Evolutionary conservation across 179 eudicot genomes (phyloP).

Genomic region (Actinidia arguta): DNA sequence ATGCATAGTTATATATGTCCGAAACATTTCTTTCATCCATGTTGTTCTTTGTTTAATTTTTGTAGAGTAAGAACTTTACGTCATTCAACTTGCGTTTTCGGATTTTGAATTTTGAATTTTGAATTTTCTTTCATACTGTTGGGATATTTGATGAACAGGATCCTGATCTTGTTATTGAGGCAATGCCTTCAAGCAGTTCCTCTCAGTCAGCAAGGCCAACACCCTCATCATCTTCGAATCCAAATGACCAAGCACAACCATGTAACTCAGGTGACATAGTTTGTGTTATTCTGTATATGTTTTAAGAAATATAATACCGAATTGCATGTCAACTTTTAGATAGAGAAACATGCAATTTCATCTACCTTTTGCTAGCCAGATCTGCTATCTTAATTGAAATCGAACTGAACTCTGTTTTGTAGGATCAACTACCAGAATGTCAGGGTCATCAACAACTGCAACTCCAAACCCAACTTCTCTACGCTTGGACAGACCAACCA

Average conservation of each 20-base stretch:
- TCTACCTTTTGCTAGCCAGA: not conserved
- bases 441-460: slow-evolving; percentile 57
- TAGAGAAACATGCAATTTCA: not conserved
- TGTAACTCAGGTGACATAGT: slow-evolving; percentile 15
- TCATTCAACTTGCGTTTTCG: not conserved
- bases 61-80: not conserved
- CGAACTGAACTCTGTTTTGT: slow-evolving; percentile 10
- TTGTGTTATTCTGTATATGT: not conserved
- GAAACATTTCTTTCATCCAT: not conserved
- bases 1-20: not conserved
- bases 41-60: slow-evolving; percentile 1
- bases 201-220: slow-evolving; percentile 24
- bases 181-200: slow-evolving; percentile 44
- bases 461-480: slow-evolving; percentile 61
- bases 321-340: not conserved
- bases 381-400: not conserved
- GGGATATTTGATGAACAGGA: slow-evolving; percentile 31
- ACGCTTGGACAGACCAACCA: slow-evolving; percentile 86
- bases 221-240: slow-evolving; percentile 6
- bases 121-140: not conserved
- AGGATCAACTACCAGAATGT: slow-evolving; percentile 72
- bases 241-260: slow-evolving; percentile 12
- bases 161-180: slow-evolving; percentile 83
- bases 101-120: not conserved
- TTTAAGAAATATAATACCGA: not conserved